A percentile compares a stretch with the other conserved stretches of the same genome.
Conservation (phyloP, 257 asterid genomes). For the Solanum commersonii region DNA sequence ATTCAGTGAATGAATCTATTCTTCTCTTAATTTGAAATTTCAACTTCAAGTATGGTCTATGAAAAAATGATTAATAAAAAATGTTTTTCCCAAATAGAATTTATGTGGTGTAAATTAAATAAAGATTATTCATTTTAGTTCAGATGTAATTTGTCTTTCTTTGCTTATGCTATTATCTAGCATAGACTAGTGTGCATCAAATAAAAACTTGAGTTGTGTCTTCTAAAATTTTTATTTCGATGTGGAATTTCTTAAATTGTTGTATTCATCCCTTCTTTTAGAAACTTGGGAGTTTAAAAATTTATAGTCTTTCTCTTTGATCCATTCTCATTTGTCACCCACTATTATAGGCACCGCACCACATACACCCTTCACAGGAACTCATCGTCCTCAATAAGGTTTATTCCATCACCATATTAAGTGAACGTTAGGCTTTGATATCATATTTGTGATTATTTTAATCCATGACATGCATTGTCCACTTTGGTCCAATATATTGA, state of each 20-base stretch:
- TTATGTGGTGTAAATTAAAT: too few species aligned
- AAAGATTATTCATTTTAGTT: neutral
- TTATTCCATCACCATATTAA: neutral
- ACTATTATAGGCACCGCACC: neutral
- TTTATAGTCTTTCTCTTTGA: neutral
- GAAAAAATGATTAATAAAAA: accelerated
- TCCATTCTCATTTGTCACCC: too few species aligned
- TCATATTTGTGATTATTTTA: neutral
- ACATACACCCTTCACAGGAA: neutral
- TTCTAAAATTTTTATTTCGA: neutral
- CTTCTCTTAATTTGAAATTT: too few species aligned
- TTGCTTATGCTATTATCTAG: neutral
- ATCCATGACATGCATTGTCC: neutral
- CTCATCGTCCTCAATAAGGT: neutral
- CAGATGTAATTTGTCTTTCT: neutral
- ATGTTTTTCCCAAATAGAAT: too few species aligned
- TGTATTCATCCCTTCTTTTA: neutral
- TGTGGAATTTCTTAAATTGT: neutral
- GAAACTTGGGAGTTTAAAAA: neutral
- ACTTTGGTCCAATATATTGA: neutral
- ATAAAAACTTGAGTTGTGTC: neutral
- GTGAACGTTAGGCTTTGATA: neutral
- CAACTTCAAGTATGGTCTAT: accelerated
- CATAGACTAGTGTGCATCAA: neutral
- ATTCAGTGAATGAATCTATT: accelerated